A percentile compares a stretch with the other conserved stretches of the same genome.
Evolutionary conservation across 192 early-diverging fungal species (phyloP).

Genomic region (Chytriomyces sp.): DNA sequence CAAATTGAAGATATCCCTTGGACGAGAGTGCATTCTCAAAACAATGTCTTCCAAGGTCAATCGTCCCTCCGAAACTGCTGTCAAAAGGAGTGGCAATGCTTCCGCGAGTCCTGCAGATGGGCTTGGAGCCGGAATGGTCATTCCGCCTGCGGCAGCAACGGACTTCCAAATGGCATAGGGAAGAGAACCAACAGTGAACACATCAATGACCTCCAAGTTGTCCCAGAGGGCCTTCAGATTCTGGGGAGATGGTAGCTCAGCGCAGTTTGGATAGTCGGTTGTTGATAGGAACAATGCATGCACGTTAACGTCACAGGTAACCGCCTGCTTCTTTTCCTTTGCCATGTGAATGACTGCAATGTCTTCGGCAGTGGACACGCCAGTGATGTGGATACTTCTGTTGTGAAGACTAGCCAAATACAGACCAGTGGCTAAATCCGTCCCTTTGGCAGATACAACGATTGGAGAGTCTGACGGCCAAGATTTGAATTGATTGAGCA

Average conservation of each 20-base stretch:
- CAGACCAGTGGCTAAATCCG: constrained; percentile 86
- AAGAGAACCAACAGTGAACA: constrained; percentile 81
- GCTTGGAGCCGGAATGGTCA: constrained; percentile 16
- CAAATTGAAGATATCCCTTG: constrained; percentile 88
- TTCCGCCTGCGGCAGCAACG: constrained; percentile 28
- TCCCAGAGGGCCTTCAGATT: constrained; percentile 87
- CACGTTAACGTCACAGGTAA: constrained; percentile 94
- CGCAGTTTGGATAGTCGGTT: constrained; percentile 40
- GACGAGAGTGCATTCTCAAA: constrained; percentile 79
- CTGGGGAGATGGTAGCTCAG: constrained; percentile 39
- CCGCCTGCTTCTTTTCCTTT: constrained; percentile 83
- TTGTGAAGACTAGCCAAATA: constrained; percentile 84
- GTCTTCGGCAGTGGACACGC: constrained; percentile 80
- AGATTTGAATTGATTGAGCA: constrained; percentile 74
- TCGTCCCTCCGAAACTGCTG: constrained; percentile 79
- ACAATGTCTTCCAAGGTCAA: constrained; percentile 80
- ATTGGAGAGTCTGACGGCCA: constrained; percentile 81
- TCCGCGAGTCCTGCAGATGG: constrained; percentile 66
- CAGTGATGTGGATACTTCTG: constrained; percentile 86
- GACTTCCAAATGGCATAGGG: constrained; percentile 68
- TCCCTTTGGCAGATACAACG: constrained; percentile 83
- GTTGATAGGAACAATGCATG: constrained; percentile 80
- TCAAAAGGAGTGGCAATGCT: constrained; percentile 76
- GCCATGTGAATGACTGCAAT: constrained; percentile 82
- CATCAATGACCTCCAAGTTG: constrained; percentile 79